These are phyloP conservation scores for Sclerotinia borealis DNA, from an alignment of 2,329 filamentous ascomycete species.

Conservation along the genomic window DNA sequence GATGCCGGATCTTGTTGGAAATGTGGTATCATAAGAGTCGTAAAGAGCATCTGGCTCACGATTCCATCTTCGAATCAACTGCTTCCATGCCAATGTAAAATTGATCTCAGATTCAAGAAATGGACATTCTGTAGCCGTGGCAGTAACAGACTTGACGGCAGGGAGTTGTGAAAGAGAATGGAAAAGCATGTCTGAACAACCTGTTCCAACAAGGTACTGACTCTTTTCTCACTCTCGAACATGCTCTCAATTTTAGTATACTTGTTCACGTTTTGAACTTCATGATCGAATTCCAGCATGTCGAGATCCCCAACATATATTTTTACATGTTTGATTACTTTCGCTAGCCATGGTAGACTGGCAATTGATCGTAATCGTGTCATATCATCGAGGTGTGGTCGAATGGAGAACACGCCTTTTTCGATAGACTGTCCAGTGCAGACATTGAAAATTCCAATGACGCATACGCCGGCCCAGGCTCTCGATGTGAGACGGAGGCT, in stretches of 20 bases:
- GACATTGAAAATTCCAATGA: conserved; percentile 1
- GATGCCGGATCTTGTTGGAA: conserved; percentile 3
- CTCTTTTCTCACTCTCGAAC: background rate
- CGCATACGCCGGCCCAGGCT: background rate
- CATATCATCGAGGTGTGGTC: conserved; percentile 9
- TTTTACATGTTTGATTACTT: conserved; percentile 4
- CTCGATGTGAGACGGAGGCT: background rate
- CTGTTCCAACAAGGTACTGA: background rate
- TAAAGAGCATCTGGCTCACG: background rate
- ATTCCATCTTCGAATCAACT: background rate
- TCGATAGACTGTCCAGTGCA: background rate
- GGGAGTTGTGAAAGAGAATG: background rate
- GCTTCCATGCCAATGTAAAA: conserved; percentile 3
- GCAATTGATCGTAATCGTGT: background rate
- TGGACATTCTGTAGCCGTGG: conserved; percentile 3
- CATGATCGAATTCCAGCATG: conserved; percentile 10
- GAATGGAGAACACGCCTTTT: conserved; percentile 1
- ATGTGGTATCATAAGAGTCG: conserved; percentile 7
- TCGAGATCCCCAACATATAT: conserved; percentile 11
- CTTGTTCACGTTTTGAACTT: conserved; percentile 8
- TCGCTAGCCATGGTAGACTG: conserved; percentile 5
- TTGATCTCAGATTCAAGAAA: background rate
- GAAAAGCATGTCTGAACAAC: background rate
- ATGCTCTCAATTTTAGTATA: background rate
- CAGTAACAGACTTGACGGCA: background rate